Evolutionary conservation across 176 grass and related monocot genomes (phyloP), one percentile per base, ranked within the genome.

Genomic region (Pharus latifolius): DNA sequence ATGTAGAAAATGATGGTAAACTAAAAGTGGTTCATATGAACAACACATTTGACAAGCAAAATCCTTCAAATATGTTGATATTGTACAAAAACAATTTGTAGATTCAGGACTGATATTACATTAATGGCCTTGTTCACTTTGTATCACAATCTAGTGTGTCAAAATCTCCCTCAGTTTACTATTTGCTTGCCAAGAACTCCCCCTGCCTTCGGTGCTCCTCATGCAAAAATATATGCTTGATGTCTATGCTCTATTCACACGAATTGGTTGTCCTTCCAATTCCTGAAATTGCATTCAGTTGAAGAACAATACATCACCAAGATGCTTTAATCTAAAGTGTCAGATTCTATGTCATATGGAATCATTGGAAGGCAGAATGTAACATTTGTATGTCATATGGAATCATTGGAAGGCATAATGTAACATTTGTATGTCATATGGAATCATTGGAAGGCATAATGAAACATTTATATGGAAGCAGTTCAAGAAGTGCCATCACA

Each of bases 241-340:
- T 35, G 48, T 15, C 84, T 84, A 98, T 43, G 87, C 84, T 91
- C 61, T 94, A 72, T 98, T 98, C 54, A 98, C 95, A 18, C 95
- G 90, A 71, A 98, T 98, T 29, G 81, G 86, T 75, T 98, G 95
- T 64, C 95, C 95, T 83, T 98, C 95, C 90, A 98, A 85, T 56
- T 85, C 62, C 95, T 98, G 83, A 92, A 85, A 82, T 7, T 50
- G 49, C 28, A 70, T 57, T 80, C 32, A 69, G 51, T 62, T 33
- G 5, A 4, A 80, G 18, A 49, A 65, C 17, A 83, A 26, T 10
- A 56, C 5, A 70, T 49, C 27, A 8, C 7, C 2, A 32, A 37
- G 14, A 60, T 56, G 49, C 10, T 28, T 10, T 19, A 2, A 18
- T 43, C 1, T 38, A 45, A 25, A 16, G 19, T 30, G 65, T 66